Conservation (phyloP, 2,329 filamentous ascomycete species). For the Pseudogymnoascus sp. region DNA sequence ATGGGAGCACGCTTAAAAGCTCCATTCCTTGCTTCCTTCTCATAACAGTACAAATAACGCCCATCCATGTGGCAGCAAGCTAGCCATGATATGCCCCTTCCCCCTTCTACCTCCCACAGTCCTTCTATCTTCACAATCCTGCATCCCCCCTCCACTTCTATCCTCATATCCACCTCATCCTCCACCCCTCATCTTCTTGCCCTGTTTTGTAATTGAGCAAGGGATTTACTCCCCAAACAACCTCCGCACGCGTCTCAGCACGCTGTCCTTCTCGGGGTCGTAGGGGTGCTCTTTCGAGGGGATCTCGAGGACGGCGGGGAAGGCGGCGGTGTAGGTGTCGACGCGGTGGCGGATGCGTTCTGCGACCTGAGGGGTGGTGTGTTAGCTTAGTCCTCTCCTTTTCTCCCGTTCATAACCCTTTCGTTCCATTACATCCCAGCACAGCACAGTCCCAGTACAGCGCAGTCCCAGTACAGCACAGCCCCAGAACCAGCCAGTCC, state of each 20-base stretch:
- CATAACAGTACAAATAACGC: not conserved
- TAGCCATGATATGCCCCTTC: no score
- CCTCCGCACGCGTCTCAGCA: slow-evolving; percentile 75
- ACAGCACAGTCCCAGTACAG: not conserved
- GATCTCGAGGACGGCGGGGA: slow-evolving; percentile 93
- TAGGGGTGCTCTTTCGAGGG: slow-evolving; percentile 99
- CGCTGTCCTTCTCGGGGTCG: slow-evolving; percentile 97
- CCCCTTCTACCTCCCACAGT: no score
- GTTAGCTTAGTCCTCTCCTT: not conserved
- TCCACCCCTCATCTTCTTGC: not conserved
- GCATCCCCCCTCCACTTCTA: not conserved
- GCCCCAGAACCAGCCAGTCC: not conserved
- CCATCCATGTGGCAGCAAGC: not conserved
- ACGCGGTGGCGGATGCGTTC: slow-evolving; percentile 87
- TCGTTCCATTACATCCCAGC: not conserved
- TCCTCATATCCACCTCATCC: not conserved
- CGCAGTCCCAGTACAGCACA: no score
- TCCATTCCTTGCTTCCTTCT: not conserved
- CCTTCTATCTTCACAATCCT: no score
- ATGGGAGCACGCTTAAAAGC: not conserved
- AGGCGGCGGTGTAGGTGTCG: slow-evolving; percentile 87
- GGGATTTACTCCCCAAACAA: slow-evolving; percentile 57
- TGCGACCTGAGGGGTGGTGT: slow-evolving; percentile 56
- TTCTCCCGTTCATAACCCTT: not conserved
- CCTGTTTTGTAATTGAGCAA: not conserved